These are phyloP conservation scores for Aspergillus quadrilineatus DNA, from an alignment of 2,329 filamentous ascomycete species.

Conservation along the genomic window DNA sequence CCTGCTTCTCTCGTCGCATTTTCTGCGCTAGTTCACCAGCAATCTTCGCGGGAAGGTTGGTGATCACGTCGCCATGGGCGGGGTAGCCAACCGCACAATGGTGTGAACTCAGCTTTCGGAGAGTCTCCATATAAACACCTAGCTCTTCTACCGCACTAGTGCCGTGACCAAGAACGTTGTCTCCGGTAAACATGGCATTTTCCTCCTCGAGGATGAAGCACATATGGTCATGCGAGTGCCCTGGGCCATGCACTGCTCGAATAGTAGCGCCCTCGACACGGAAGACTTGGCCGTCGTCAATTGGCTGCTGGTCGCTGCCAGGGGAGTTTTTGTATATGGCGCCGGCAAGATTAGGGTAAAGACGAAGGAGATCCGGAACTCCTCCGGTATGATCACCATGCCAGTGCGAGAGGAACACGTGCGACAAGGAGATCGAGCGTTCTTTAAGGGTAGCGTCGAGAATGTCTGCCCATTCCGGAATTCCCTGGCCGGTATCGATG, in stretches of 20 bases:
- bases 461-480: constrained; percentile 35
- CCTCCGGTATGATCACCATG: constrained; percentile 48
- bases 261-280: constrained; percentile 42
- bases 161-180: constrained; percentile 70
- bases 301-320: constrained; percentile 31
- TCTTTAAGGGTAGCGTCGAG: constrained; percentile 34
- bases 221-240: constrained; percentile 75
- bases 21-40: constrained; percentile 39
- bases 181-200: constrained; percentile 75
- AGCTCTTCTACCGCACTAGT: constrained; percentile 43
- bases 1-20: constrained; percentile 41
- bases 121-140: constrained; percentile 35
- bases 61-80: constrained; percentile 46
- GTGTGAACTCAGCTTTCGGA: constrained; percentile 35
- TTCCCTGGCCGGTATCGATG: constrained; percentile 39
- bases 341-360: constrained; percentile 28
- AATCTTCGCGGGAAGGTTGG: constrained; percentile 42
- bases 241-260: constrained; percentile 52
- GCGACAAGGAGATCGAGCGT: constrained; percentile 35
- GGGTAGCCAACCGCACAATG: constrained; percentile 45
- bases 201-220: constrained; percentile 70
- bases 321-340: constrained; percentile 42
- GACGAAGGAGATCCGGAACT: constrained; percentile 38
- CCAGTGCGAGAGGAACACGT: constrained; percentile 48
- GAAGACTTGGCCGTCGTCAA: constrained; percentile 41